Percentiles rank a stretch among this genome's conserved stretches.
Evolutionary conservation across 306 rosid species (phyloP).

Genomic region (Comarum palustre): DNA sequence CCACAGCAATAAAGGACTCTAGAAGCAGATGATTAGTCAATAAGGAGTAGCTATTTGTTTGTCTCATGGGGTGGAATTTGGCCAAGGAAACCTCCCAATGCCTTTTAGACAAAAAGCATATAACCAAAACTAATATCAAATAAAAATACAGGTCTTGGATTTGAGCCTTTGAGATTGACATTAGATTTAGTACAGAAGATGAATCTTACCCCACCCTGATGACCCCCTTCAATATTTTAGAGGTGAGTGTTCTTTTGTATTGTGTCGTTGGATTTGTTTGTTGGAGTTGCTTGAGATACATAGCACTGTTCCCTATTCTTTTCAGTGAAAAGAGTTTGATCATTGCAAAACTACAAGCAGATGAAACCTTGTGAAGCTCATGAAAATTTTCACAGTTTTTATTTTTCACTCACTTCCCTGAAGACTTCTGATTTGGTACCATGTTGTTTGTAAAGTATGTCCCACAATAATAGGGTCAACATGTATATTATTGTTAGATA

Average conservation of each 20-base stretch:
- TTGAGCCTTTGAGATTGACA: conserved; percentile 47
- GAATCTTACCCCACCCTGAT: conserved; percentile 35
- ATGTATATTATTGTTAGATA: conserved; percentile 12
- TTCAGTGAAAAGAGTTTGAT: conserved; percentile 51
- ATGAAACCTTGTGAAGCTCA: conserved; percentile 33
- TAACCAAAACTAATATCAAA: conserved; percentile 28
- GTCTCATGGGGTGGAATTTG: conserved; percentile 54
- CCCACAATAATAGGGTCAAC: conserved; percentile 53
- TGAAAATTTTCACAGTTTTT: conserved; percentile 26
- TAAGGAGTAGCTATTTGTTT: conserved; percentile 26
- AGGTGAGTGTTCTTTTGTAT: conserved; percentile 60
- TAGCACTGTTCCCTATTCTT: conserved; percentile 50
- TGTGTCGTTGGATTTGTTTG: conserved; percentile 71
- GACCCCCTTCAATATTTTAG: conserved; percentile 1
- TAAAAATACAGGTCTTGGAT: conserved; percentile 14
- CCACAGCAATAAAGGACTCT: conserved; percentile 30
- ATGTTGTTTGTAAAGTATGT: conserved; percentile 58
- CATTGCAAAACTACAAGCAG: conserved; percentile 73
- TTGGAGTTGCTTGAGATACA: conserved; percentile 48
- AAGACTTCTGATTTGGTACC: conserved; percentile 56
- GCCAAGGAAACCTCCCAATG: conserved; percentile 43
- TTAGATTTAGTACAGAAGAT: conserved; percentile 29
- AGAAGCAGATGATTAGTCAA: conserved; percentile 23
- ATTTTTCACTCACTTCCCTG: conserved; percentile 30
- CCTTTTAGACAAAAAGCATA: conserved; percentile 49